Evolutionary conservation across 192 early-diverging fungal species (phyloP), one percentile per base, ranked within the genome.

Genomic region (Coemansia umbellata): DNA sequence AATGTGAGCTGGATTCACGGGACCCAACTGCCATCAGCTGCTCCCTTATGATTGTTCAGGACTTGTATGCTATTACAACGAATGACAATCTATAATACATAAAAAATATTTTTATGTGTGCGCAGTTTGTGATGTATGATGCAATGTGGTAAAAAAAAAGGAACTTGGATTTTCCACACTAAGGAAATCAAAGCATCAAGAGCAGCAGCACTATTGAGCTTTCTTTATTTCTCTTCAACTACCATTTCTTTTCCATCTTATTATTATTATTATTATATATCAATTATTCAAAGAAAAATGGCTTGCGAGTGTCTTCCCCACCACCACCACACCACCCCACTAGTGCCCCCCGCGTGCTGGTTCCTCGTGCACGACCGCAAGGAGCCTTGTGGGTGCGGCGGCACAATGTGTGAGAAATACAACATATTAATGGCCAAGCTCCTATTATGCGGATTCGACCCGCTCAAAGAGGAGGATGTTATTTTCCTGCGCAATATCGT

Each of bases 401-500:
- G 69, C 40, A 40, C 31, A 13, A 26, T 35, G 5, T 72, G 69
- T 31, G 69, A 72, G 42, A 60, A 56, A 37, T 60, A 63, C 33
- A 37, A 49, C 24, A 40, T 15, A 11, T 58, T 61, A 21, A 72
- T 72, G 69, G 51, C 69, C 43, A 72, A 72, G 53, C 69, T 72
- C 4, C 31, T 72, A 5, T 4, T 72, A 6, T 60, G 57, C 26
- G 69, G 69, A 7, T 72, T 72, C 31, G 52, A 72, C 26, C 69
- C 69, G 7, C 44, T 47, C 11, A 48, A 33, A 13, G 43, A 65
- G n/a, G 69, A 72, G 23, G 69, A 72, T 35, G 55, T 58, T 8
- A 72, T 72, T 21, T 72, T 72, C 43, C 24, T 72, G 27, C 69
- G 60, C 43, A 60, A 65, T 54, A 53, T 58, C 4, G 69, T 72